Base-by-base conservation (phyloP, 2,329 filamentous ascomycete genomes). In the Stagonosporopsis tanaceti region DNA sequence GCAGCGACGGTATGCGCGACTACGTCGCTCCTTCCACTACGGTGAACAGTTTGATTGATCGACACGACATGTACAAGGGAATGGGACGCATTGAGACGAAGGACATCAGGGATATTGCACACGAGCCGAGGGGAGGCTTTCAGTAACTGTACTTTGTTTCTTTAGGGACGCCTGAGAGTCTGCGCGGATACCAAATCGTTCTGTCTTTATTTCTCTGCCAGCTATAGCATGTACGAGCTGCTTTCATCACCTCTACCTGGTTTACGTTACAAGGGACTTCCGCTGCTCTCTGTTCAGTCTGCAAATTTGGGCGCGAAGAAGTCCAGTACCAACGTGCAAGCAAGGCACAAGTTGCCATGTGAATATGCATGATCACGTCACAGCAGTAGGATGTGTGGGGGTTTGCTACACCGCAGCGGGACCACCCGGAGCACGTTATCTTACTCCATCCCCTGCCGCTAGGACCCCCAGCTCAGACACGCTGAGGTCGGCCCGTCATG, bases 21-120 rank as follows among this genome's bases (percentile, higher is more conserved):
- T 60, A 67, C 48, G 47, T 76, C 5, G 56, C 53, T 8, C 66
- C 70, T 34, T 69, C 67, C 11, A 73, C 70, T 15, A 75, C 74
- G 15, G 65, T 75, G 28, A 70, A 72, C 24, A 76, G 71, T 44
- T 60, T 76, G 52, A 72, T 78, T 37, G 75, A 76, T 58, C 63
- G 79, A 53, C 79, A 81, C 61, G 79, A 81, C 60, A 78, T 79
- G 70, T 80, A 75, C 60, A 64, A 65, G 44, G 72, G 69, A 1
- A 58, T 73, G 20, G 72, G 73, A 3, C 63, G 75, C 22, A 67
- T 76, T 28, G 73, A 73, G 32, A 80, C 78, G 4, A 76, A 73
- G 54, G 75, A 80, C 53, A 71, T 78, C 48, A 64, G 73, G 50
- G 67, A 72, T 6, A 67, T 66, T 35, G 63, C 71, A 24, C 68